Percentiles rank a stretch among this genome's conserved stretches.
Evolutionary conservation across 148 eudicot genomes (phyloP).

Genomic region (Suaeda aralocaspica): DNA sequence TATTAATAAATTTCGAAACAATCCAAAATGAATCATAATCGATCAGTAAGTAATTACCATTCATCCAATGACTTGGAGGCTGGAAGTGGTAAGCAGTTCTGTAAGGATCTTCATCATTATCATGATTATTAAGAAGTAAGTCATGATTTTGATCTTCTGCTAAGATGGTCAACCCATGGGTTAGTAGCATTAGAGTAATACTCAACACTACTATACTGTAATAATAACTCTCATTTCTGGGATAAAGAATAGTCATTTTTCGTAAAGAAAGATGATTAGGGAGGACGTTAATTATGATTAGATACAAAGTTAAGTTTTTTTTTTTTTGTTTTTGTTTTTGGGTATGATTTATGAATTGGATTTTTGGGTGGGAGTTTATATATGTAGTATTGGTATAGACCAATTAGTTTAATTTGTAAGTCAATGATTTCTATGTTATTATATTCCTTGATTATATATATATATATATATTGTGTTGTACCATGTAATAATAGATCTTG

Average conservation of each 20-base stretch:
- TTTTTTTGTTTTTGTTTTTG: too few relatives aligned
- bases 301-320: too few relatives aligned
- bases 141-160: constrained; percentile 8
- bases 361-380: too few relatives aligned
- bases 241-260: background rate
- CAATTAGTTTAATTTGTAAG: too few relatives aligned
- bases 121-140: background rate
- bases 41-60: constrained; percentile 13
- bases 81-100: constrained; percentile 27
- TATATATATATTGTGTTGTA: too few relatives aligned
- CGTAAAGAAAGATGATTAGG: too few relatives aligned
- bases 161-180: background rate
- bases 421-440: too few relatives aligned
- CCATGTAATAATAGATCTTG: too few relatives aligned
- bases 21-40: background rate
- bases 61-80: constrained; percentile 25
- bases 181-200: constrained; percentile 1
- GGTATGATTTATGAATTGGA: too few relatives aligned
- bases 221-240: background rate
- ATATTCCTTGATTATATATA: too few relatives aligned
- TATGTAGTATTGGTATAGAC: too few relatives aligned
- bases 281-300: too few relatives aligned
- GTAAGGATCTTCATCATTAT: constrained; percentile 22
- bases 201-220: background rate
- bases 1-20: background rate